Base-by-base conservation (phyloP, 1,284 basidiomycete species). In the Microbotryum violaceum region DNA sequence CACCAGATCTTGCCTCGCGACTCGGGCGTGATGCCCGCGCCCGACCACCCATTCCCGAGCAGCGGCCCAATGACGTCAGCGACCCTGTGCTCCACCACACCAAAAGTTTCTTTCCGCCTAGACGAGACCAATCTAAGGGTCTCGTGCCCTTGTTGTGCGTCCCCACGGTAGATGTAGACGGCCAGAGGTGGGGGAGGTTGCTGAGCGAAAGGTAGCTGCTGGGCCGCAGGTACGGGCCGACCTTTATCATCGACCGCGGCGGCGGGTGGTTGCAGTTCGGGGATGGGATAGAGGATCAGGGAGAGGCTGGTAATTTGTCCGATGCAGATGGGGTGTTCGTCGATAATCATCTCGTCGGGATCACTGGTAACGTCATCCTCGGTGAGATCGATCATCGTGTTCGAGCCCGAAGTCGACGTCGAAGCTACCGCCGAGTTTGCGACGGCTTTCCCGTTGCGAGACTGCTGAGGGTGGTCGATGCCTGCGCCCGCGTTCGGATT, bases 271-370 rank as follows among this genome's bases (percentile, higher is more conserved):
- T 80, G 74, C 23, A 89, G 77, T 71, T 90, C 91, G 25, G 80
- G 73, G n/a, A 87, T 82, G 4, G 89, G 91, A 75, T 92, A 92
- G 9, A 93, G 79, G 58, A 94, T 85, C 52, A 94, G 82, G 5
- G 89, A 90, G 18, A 86, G 87, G 10, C 86, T 85, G 49, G 81
- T 80, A 54, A 96, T 79, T 58, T 89, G 86, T 3, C 91, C 91
- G 61, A 96, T 92, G 74, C 91, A 94, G 52, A 94, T 83, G 16
- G 68, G 68, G 7, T 54, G 45, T 7, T 61, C 61, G 54, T 65
- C 63, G 4, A 63, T 50, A 16, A 70, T 56, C 31, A 66, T 48
- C 4, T 63, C 61, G 29, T 68, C 66, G 23, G 58, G 55, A 48
- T 64, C 64, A 9, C 61, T 63, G 9, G 60, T 52, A 4, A 58